Conservation (phyloP, 768 basidiomycete species). For the Rhodotorula babjevae region DNA sequence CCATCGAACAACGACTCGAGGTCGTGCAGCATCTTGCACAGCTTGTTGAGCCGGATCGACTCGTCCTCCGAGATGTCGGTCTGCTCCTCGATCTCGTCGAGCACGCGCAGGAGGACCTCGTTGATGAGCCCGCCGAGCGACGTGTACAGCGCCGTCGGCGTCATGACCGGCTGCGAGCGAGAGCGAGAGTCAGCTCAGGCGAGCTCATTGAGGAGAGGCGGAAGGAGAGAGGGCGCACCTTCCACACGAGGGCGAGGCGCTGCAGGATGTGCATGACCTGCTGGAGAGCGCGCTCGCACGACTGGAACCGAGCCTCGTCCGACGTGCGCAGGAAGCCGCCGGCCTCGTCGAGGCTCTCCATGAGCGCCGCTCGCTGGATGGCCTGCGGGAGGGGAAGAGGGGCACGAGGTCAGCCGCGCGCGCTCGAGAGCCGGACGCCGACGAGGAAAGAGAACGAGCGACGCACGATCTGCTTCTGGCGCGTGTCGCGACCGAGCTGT, state of each 20-base stretch:
- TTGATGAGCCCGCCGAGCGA: conserved; percentile 48
- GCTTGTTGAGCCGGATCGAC: conserved; percentile 47
- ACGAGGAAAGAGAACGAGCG: neutral
- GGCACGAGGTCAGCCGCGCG: neutral
- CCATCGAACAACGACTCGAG: conserved; percentile 48
- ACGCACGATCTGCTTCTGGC: conserved; percentile 43
- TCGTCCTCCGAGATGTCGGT: conserved; percentile 51
- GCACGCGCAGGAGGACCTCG: conserved; percentile 44
- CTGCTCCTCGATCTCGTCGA: conserved; percentile 47
- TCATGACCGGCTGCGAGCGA: conserved; percentile 45
- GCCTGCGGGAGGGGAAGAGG: conserved; percentile 29
- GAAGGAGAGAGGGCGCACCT: conserved; percentile 40
- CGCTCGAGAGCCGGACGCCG: neutral
- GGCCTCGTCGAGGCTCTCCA: conserved; percentile 45
- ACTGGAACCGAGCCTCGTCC: conserved; percentile 36
- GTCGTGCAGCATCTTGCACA: conserved; percentile 47
- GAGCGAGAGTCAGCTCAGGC: no score
- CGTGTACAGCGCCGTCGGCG: conserved; percentile 40
- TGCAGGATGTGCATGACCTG: conserved; percentile 47
- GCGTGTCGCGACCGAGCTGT: conserved; percentile 26
- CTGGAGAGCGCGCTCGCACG: conserved; percentile 44
- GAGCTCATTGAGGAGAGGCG: no score
- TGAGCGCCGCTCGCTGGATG: conserved; percentile 40
- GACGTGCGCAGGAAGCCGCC: conserved; percentile 43
- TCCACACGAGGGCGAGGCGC: conserved; percentile 47